Base-by-base conservation (phyloP, 1,284 basidiomycete genomes). In the Anthracocystis setariae region DNA sequence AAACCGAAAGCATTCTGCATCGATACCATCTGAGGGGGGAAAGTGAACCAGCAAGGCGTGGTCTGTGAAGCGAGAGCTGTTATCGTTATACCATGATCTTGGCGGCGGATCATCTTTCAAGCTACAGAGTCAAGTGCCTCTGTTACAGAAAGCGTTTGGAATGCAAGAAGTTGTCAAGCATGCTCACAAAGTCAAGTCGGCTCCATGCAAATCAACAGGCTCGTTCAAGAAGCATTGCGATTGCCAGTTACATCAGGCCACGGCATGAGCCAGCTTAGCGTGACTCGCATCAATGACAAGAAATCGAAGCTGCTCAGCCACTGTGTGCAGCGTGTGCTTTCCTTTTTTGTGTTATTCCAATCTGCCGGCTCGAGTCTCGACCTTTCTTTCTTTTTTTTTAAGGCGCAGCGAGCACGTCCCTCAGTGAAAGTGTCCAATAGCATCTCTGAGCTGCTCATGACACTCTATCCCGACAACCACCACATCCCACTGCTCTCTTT, bases 361-460 rank as follows among this genome's bases (percentile, higher is more conserved):
- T 9, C n/a, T 37, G 13, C 35, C 35, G 5, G 13, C 5, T 15
- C 5, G 35, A 9, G 15, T 9, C 35, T 37, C n/a, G 35, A 37
- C 5, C 39, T 38, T 45, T 53, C 18, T 27, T 40, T 54, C 25
- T 27, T 44, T 35, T n/a, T n/a, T n/a, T n/a, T n/a, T n/a, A n/a
- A n/a, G 44, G 42, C 33, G 45, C 37, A 54, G 45, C 37, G 33
- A 25, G 37, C 52, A 54, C 44, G 27, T 46, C 25, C 52, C 37
- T 32, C 37, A 40, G 12, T 40, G 32, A 5, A 10, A 23, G 23
- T 27, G 18, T 29, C n/a, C 33, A 48, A 38, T 8, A 37, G 21
- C 13, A 23, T 18, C 21, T 37, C 21, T 13, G 21, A 38, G n/a
- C 29, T 7, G n/a, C 32, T 23, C 15, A 3, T 8, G n/a, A n/a